Evolutionary conservation across 2,329 filamentous ascomycete species (phyloP).

Genomic region (Macrophomina phaseolina): DNA sequence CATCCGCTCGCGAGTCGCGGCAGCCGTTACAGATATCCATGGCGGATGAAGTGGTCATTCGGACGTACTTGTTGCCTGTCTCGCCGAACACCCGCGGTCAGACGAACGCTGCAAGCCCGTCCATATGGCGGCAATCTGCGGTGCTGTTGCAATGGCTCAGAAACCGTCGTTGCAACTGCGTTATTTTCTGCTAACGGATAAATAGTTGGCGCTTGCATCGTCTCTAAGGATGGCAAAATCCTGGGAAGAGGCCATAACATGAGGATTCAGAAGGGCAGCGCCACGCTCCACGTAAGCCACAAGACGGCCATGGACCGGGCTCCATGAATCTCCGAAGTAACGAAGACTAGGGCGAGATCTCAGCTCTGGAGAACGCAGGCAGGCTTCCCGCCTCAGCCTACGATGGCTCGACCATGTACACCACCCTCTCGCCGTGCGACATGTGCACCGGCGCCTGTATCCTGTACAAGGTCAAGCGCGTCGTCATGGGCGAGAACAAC

Average conservation of each 20-base stretch:
- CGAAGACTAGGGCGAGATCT: slow-evolving; percentile 69
- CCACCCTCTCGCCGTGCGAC: slow-evolving; percentile 77
- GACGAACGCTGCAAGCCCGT: too few relatives aligned
- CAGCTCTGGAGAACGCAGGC: slow-evolving; percentile 75
- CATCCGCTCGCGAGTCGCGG: neutral
- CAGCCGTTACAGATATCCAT: slow-evolving; percentile 30
- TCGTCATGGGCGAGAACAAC: slow-evolving; percentile 75
- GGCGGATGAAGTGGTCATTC: too few relatives aligned
- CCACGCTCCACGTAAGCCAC: slow-evolving; percentile 69
- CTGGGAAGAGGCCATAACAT: slow-evolving; percentile 77
- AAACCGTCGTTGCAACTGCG: too few relatives aligned
- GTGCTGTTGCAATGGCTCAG: too few relatives aligned
- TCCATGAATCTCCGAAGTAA: slow-evolving; percentile 13
- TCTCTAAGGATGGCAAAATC: slow-evolving; percentile 72
- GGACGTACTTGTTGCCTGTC: too few relatives aligned
- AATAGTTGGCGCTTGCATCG: slow-evolving; percentile 61
- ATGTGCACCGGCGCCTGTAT: slow-evolving; percentile 83
- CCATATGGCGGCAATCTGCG: too few relatives aligned
- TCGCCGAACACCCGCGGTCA: too few relatives aligned
- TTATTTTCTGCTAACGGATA: neutral
- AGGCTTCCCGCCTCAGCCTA: slow-evolving; percentile 73
- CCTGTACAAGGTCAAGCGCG: slow-evolving; percentile 74
- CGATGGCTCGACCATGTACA: slow-evolving; percentile 80
- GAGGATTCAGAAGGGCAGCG: slow-evolving; percentile 73
- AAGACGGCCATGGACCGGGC: slow-evolving; percentile 24